Base-by-base conservation (phyloP, 106 monocot species). In the Allium cepa region DNA sequence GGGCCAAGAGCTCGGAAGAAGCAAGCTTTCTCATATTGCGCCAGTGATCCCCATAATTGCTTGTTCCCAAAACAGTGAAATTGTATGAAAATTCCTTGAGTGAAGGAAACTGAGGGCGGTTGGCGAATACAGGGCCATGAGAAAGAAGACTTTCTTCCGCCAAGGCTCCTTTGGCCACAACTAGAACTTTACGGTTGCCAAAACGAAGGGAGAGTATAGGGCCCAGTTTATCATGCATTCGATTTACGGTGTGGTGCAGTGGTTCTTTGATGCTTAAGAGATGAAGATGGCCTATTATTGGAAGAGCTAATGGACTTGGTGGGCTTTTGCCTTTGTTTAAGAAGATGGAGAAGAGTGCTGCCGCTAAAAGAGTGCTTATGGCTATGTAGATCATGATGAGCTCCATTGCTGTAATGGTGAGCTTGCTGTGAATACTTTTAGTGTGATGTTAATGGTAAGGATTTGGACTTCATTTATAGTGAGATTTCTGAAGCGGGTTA, bases 1-100 rank as follows among this genome's bases (percentile, higher is more conserved):
- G 11, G 53, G 90, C 86, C 59, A 86, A 67, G 74, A 87, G 47
- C 62, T 87, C 77, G 13, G 71, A 7, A 13, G 66, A 51, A 52
- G 63, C 18, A 49, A 91, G 57, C 50, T 87, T 81, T 46, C 87
- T 76, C 47, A 84, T 61, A 60, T 87, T 76, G 46, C 91, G 87
- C 91, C 87, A 91, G 71, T 73, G 74, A 1, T 72, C 64, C 46
- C 84, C 84, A 59, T 82, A 77, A 65, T 68, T 69, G 52, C 84
- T 67, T 13, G 15, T 49, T 9, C 51, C 50, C 27, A 91, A 10
- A n/a, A 73, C 74, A 53, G 80, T 63, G 76, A 71, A 65, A 76
- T 80, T 28, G 55, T 73, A 84, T 47, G 48, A 27, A 2, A 82
- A 17, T 77, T 74, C 50, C 56, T 72, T 74, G 16, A 8, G 50